Evolutionary conservation across 1,284 basidiomycete species (phyloP).

Genomic region (Moesziomyces aphidis): DNA sequence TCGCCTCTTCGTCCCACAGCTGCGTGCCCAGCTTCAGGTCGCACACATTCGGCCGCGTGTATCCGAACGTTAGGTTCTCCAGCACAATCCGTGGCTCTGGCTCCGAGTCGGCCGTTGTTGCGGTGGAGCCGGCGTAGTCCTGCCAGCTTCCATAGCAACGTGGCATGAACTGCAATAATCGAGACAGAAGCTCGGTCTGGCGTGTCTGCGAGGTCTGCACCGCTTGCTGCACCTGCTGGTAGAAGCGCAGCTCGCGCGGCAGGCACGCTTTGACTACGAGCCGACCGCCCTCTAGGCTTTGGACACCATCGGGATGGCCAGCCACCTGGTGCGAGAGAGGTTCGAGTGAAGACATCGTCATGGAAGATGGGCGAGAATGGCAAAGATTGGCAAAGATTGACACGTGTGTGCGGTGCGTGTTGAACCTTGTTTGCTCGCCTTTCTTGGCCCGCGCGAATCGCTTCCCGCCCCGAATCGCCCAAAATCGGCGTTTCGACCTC

Average conservation of each 20-base stretch:
- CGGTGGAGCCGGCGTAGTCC: constrained; percentile 8
- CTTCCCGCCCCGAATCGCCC: too few relatives aligned
- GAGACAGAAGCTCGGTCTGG: constrained; percentile 16
- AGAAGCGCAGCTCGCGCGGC: constrained; percentile 82
- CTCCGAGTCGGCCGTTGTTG: constrained; percentile 64
- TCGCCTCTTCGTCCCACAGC: constrained; percentile 78
- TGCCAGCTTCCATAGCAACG: constrained; percentile 35
- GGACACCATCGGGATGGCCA: constrained; percentile 81
- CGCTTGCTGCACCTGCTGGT: constrained; percentile 73
- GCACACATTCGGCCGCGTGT: constrained; percentile 83
- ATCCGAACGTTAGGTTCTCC: constrained; percentile 82
- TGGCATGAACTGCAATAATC: constrained; percentile 42
- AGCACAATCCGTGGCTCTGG: constrained; percentile 76
- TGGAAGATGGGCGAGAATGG: too few relatives aligned
- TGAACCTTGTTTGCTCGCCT: too few relatives aligned
- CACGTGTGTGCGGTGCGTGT: too few relatives aligned
- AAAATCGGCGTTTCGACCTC: too few relatives aligned
- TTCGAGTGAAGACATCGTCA: constrained; percentile 7
- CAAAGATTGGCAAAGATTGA: too few relatives aligned
- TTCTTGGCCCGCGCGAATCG: too few relatives aligned
- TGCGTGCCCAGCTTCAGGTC: constrained; percentile 92
- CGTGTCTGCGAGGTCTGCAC: constrained; percentile 44
- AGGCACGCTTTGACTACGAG: constrained; percentile 87
- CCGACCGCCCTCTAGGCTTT: constrained; percentile 79
- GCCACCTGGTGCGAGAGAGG: constrained; percentile 80